Percentiles rank a stretch among this genome's conserved stretches.
These are phyloP conservation scores for Russula ochroleuca DNA, from an alignment of 768 basidiomycete genomes.

Conservation along the genomic window DNA sequence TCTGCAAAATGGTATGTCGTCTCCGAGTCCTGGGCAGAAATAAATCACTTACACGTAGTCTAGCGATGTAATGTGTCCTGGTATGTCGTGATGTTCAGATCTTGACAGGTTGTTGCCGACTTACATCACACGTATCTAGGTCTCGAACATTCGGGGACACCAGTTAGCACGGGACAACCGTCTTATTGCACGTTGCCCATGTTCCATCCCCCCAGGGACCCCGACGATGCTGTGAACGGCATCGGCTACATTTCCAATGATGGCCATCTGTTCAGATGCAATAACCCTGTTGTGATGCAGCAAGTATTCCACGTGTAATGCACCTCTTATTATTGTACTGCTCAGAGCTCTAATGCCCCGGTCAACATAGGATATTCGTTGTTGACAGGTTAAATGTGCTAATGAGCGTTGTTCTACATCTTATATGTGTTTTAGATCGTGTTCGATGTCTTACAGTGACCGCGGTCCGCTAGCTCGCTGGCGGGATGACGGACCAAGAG, in stretches of 20 bases:
- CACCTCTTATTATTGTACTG: background rate
- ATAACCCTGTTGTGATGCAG: conserved; percentile 49
- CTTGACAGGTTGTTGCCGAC: background rate
- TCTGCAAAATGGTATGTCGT: too few relatives aligned
- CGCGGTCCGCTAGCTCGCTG: too few relatives aligned
- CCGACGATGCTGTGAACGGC: conserved; percentile 32
- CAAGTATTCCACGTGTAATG: conserved; percentile 59
- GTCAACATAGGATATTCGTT: conserved; percentile 43
- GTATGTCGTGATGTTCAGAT: conserved; percentile 34
- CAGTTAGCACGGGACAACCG: too few relatives aligned
- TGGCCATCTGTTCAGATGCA: conserved; percentile 52
- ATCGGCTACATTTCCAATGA: conserved; percentile 51
- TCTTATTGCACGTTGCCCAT: conserved; percentile 53
- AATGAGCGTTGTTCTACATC: background rate
- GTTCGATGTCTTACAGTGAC: too few relatives aligned
- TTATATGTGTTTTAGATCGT: conserved; percentile 33
- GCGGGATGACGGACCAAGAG: conserved; percentile 30
- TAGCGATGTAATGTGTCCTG: conserved; percentile 51
- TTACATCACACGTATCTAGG: conserved; percentile 34
- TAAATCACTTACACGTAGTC: conserved; percentile 3
- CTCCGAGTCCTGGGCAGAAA: too few relatives aligned
- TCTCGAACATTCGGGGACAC: conserved; percentile 42
- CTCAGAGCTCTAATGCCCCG: background rate
- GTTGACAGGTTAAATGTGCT: conserved; percentile 45
- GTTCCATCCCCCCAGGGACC: conserved; percentile 43